Conservation (phyloP, 1,284 basidiomycete species). For the Ganoderma sp. region DNA sequence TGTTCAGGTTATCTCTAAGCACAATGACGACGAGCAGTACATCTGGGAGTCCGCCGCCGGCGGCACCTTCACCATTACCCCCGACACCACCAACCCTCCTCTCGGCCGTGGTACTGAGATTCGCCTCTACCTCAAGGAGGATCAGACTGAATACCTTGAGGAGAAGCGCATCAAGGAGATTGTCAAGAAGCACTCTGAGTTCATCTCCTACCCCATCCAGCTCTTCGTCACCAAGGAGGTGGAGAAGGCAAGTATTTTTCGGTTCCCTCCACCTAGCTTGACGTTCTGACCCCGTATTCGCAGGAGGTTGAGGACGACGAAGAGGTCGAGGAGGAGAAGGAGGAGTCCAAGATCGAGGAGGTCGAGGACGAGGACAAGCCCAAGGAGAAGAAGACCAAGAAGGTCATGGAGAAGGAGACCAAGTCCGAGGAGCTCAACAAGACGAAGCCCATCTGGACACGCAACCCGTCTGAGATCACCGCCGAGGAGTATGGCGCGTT, state of each 20-base stretch:
- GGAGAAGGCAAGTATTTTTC: conserved; percentile 75
- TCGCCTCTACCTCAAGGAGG: conserved; percentile 97
- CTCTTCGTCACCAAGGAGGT: conserved; percentile 99
- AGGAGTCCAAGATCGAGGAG: conserved; percentile 75
- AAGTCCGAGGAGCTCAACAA: conserved; percentile 99
- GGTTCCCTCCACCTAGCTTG: not conserved
- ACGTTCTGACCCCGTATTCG: conserved; percentile 9
- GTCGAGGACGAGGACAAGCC: conserved; percentile 84
- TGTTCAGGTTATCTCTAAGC: conserved; percentile 98
- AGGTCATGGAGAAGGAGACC: conserved; percentile 89
- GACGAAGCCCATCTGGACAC: conserved; percentile 99
- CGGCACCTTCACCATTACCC: conserved; percentile 99
- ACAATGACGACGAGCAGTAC: conserved; percentile 99
- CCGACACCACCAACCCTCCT: conserved; percentile 87
- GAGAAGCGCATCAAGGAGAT: conserved; percentile 99
- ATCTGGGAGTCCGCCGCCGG: conserved; percentile 99
- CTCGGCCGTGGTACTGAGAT: conserved; percentile 96
- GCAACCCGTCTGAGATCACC: conserved; percentile 94
- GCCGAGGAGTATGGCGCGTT: conserved; percentile 94
- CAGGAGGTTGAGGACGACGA: conserved; percentile 92
- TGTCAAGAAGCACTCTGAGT: conserved; percentile 99
- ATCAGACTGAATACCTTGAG: conserved; percentile 98
- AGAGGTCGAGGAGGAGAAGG: conserved; percentile 71
- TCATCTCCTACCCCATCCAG: conserved; percentile 99
- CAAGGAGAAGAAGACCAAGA: conserved; percentile 97